Conservation (phyloP, 176 grass and related monocot species). For the Leersia perrieri region DNA sequence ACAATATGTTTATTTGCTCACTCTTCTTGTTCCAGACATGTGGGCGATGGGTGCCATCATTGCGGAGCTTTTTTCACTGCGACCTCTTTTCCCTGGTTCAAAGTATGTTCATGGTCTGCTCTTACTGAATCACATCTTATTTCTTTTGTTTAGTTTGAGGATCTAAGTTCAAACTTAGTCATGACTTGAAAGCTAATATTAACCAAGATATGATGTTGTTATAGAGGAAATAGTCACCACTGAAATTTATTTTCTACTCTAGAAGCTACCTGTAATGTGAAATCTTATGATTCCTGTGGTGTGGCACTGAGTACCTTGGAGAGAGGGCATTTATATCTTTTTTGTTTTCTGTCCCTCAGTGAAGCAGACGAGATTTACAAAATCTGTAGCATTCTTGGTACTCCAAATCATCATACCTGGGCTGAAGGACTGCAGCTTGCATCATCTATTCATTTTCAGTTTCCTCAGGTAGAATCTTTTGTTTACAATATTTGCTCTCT, state of each 20-base stretch:
- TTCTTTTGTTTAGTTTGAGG: constrained; percentile 2
- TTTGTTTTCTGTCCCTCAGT: constrained; percentile 44
- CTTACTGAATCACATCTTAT: not conserved
- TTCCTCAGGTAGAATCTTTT: constrained; percentile 56
- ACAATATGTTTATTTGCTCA: not conserved
- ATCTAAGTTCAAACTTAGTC: not conserved
- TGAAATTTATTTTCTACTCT: not conserved
- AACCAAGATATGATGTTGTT: not conserved
- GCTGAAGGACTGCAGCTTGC: constrained; percentile 80
- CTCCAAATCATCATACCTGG: constrained; percentile 75
- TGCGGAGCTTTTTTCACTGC: constrained; percentile 86
- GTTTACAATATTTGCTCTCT: not conserved
- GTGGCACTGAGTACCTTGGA: not conserved
- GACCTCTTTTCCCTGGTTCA: constrained; percentile 92
- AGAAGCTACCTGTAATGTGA: not conserved
- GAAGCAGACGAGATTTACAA: constrained; percentile 91
- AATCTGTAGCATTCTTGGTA: constrained; percentile 92
- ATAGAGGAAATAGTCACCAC: not conserved
- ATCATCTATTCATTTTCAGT: constrained; percentile 74
- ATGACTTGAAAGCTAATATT: not conserved
- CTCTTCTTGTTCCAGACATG: constrained; percentile 62
- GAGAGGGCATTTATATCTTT: not conserved
- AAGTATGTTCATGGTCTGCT: constrained; percentile 46
- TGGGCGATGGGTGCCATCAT: constrained; percentile 99
- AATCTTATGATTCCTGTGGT: not conserved